A percentile compares a stretch with the other conserved stretches of the same genome.
Evolutionary conservation across 768 basidiomycete genomes (phyloP).

Genomic region (Piloderma croceum): DNA sequence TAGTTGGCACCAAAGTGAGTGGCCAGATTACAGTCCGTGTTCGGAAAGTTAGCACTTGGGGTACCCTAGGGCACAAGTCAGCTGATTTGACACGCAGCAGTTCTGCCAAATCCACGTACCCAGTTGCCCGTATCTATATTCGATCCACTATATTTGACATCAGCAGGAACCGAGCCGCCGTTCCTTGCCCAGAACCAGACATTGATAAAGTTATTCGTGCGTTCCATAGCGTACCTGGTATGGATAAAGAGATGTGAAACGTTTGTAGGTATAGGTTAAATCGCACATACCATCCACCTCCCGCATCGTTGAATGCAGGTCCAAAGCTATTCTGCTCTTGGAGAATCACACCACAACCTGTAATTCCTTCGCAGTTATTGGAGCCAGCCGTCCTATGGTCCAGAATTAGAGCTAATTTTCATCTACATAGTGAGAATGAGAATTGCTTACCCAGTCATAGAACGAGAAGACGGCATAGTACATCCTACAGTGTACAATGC

Average conservation of each 20-base stretch:
- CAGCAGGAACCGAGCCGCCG: constrained; percentile 26
- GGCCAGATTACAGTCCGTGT: constrained; percentile 34
- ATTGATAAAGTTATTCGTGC: constrained; percentile 28
- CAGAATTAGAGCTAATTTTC: too few relatives aligned
- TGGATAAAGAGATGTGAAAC: neutral
- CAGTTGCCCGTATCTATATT: constrained; percentile 19
- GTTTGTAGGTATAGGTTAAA: neutral
- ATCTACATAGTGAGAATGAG: too few relatives aligned
- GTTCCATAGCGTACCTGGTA: constrained; percentile 34
- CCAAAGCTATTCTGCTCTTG: constrained; percentile 20
- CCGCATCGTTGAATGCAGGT: constrained; percentile 24
- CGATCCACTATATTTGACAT: constrained; percentile 20
- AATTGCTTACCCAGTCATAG: constrained; percentile 14
- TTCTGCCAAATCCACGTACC: constrained; percentile 10
- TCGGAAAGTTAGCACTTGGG: constrained; percentile 32
- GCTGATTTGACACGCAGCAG: neutral
- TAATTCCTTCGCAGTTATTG: too few relatives aligned
- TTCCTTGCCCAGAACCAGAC: constrained; percentile 39
- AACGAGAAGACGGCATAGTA: constrained; percentile 19
- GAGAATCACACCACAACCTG: constrained; percentile 32
- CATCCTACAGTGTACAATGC: constrained; percentile 21
- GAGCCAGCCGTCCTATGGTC: too few relatives aligned
- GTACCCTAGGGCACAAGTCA: constrained; percentile 17
- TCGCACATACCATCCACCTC: constrained; percentile 35
- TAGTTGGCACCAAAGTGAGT: constrained; percentile 29